Base-by-base conservation (phyloP, 768 basidiomycete species). In the Rhizopogon rudus region DNA sequence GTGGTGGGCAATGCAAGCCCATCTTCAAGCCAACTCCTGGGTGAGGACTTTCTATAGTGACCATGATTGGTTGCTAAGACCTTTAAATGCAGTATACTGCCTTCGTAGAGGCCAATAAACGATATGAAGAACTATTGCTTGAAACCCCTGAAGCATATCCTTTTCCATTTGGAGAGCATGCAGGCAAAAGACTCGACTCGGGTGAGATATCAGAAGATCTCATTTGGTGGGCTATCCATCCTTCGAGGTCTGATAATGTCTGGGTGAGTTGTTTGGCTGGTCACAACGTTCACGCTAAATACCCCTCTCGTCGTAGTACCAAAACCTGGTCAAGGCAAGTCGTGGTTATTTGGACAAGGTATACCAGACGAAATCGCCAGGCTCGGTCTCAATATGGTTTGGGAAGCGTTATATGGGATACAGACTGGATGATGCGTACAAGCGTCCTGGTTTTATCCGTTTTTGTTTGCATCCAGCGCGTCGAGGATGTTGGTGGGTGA, bases 311-410 rank as follows among this genome's bases (percentile, higher is more conserved):
- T 22, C 3, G 7, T 45, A 64, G 65, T 56, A 67, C 41, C 31
- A 51, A n/a, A 16, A 43, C 0, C 20, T 68, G 40, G 55, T 57
- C 7, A 50, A 64, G 1, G 57, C 60, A 1, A 62, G 60, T 9
- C 40, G 42, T 10, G 52, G 54, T 5, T 52, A 58, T 37, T 54
- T 68, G 25, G 64, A 63, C 6, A 37, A 54, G 1, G 4, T 43
- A 3, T 63, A 61, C 43, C 20, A 31, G 13, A 52, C 39, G 6
- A 57, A 60, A 33, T 67, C 66, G 5, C 66, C 62, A 6, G 66
- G 64, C 1, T 68, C 61, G 10, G 62, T 60, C 6, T 40, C 3
- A 2, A 59, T 68, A 20, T 65, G 58, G 62, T 66, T 64, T 9
- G 57, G 64, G 25, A 43, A 9, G 20, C 45, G 44, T n/a, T 66